Conservation (phyloP, 352 stramenopile species). For the Phytopythium aichiense region DNA sequence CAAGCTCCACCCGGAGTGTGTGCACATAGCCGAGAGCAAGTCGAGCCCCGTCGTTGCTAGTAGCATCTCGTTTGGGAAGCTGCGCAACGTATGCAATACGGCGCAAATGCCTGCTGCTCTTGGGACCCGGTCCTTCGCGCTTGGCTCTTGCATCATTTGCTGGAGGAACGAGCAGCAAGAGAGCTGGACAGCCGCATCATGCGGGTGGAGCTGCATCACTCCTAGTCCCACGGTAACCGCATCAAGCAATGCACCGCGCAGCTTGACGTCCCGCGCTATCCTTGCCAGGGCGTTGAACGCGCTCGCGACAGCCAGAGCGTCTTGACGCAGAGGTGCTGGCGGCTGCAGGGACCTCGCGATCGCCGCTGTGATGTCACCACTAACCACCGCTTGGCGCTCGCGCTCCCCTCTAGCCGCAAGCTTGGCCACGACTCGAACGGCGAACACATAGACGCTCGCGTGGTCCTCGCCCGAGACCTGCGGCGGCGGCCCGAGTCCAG, state of each 20-base stretch:
- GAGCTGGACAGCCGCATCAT: constrained; percentile 32
- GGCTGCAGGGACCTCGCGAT: constrained; percentile 25
- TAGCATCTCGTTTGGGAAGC: constrained; percentile 30
- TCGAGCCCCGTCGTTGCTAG: constrained; percentile 43
- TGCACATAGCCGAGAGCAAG: constrained; percentile 48
- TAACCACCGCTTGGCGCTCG: constrained; percentile 42
- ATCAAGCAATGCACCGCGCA: constrained; percentile 25
- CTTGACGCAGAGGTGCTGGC: constrained; percentile 2
- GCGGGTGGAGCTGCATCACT: constrained; percentile 29
- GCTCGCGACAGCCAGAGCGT: constrained; percentile 11
- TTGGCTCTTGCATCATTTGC: constrained; percentile 59
- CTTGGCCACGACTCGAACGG: constrained; percentile 39
- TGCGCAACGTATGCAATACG: constrained; percentile 28
- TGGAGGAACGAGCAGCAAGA: constrained; percentile 65
- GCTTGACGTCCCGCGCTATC: constrained; percentile 37
- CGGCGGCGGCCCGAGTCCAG: too few species aligned
- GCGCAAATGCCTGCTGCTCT: constrained; percentile 22
- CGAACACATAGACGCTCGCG: constrained; percentile 33
- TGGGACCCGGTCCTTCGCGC: constrained; percentile 42
- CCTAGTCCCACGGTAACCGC: constrained; percentile 25
- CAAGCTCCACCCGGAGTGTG: not conserved
- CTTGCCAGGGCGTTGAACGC: constrained; percentile 49
- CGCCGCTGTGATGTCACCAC: constrained; percentile 28
- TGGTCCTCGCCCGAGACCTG: constrained; percentile 11
- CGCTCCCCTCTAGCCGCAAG: constrained; percentile 38